These are phyloP conservation scores for Xylaria hypoxylon DNA, from an alignment of 2,329 filamentous ascomycete species.

Conservation along the genomic window DNA sequence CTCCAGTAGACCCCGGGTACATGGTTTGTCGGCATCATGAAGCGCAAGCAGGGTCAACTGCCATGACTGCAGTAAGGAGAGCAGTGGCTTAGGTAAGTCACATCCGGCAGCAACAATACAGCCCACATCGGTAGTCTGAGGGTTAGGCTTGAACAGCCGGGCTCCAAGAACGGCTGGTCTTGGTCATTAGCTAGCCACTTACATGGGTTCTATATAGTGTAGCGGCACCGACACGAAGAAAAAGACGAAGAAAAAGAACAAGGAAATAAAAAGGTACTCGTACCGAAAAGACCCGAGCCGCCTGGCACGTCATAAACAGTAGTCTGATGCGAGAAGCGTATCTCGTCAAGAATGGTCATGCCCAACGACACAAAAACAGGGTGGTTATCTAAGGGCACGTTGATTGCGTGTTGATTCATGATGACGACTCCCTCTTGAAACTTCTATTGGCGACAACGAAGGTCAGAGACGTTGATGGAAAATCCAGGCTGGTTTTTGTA, in stretches of 20 bases:
- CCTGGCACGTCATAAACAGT: conserved; percentile 26
- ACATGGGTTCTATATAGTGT: no score
- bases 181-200: neutral
- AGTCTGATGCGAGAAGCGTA: conserved; percentile 26
- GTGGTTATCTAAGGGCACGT: neutral
- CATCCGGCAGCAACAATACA: conserved; percentile 26
- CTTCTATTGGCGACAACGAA: neutral
- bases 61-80: conserved; percentile 28
- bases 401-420: conserved; percentile 6
- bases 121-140: conserved; percentile 12
- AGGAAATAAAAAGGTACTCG: neutral
- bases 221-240: no score
- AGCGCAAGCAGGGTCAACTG: conserved; percentile 15
- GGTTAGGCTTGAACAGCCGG: conserved; percentile 27
- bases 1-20: conserved; percentile 27
- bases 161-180: conserved; percentile 31
- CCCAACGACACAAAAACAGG: conserved; percentile 32
- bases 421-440: neutral
- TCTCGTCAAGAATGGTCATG: conserved; percentile 34
- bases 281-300: conserved; percentile 33
- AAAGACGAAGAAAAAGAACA: neutral
- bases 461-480: neutral
- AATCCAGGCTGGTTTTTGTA: no score
- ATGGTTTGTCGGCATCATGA: conserved; percentile 16
- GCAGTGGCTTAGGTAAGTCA: conserved; percentile 27